A percentile compares a stretch with the other conserved stretches of the same genome.
Evolutionary conservation across 106 monocot species (phyloP).

Genomic region (Vanilla planifolia): DNA sequence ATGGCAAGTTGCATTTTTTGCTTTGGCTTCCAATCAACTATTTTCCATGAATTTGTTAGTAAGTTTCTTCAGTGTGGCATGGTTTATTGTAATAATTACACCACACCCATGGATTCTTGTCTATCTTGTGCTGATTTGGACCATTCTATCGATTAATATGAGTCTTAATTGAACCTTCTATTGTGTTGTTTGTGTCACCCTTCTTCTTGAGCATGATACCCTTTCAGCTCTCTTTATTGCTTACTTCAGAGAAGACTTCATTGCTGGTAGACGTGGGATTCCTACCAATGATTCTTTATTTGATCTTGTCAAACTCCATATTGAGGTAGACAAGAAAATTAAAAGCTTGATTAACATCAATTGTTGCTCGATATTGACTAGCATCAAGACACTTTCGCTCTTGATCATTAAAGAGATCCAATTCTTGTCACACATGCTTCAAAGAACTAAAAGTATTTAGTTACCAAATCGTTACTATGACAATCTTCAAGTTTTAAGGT

Average conservation of each 20-base stretch:
- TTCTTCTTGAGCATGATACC: background rate
- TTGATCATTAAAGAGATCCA: no score
- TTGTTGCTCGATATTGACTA: background rate
- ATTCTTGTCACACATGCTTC: no score
- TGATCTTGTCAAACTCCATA: background rate
- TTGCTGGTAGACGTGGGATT: no score
- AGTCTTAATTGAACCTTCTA: no score
- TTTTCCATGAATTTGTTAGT: conserved; percentile 4
- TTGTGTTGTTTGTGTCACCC: background rate
- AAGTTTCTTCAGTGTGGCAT: background rate
- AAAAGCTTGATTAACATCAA: background rate
- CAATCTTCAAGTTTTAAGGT: no score
- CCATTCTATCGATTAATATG: no score
- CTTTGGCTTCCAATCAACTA: background rate
- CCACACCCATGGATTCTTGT: conserved; percentile 1
- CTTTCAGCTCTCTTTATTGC: no score
- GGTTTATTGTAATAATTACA: conserved; percentile 1
- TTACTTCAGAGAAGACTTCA: no score
- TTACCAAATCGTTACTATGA: no score
- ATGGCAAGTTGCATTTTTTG: no score
- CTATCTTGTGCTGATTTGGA: no score
- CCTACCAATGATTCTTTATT: background rate
- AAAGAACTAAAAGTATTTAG: background rate
- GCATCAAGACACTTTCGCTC: background rate
- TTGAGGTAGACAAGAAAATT: conserved; percentile 1